A percentile compares a stretch with the other conserved stretches of the same genome.
phyloP scores from a whole-genome alignment of 305 asterid species.

The Galium porrigens region DNA sequence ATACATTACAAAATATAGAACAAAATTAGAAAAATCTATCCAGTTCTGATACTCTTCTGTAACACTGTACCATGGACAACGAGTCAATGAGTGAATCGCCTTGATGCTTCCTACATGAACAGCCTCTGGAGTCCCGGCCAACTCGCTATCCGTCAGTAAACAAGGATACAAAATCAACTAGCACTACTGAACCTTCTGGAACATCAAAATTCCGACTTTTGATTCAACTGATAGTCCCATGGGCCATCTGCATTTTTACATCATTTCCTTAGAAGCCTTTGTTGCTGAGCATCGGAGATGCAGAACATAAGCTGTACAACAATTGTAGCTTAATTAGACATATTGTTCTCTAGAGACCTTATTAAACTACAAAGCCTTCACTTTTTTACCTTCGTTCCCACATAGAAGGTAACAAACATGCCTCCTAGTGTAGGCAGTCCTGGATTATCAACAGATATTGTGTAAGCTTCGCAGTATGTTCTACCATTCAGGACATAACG shows the following conservation, averaged over 20 bases:
- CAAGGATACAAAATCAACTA: background rate
- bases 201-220: background rate
- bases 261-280: conserved; percentile 32
- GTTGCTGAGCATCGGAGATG: conserved; percentile 61
- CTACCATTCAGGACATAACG: conserved; percentile 2
- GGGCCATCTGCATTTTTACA: background rate
- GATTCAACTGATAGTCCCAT: background rate
- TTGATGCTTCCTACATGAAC: background rate
- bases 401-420: conserved; percentile 57
- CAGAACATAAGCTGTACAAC: conserved; percentile 76
- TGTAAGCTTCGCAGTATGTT: conserved; percentile 13
- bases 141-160: background rate
- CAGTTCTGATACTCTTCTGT: background rate
- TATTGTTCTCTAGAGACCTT: conserved; percentile 11
- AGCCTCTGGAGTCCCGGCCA: background rate
- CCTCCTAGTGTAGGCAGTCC: conserved; percentile 60
- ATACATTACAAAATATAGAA: background rate
- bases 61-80: background rate
- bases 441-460: conserved; percentile 24
- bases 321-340: conserved; percentile 16
- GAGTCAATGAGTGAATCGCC: background rate
- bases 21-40: background rate
- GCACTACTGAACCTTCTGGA: background rate
- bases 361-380: conserved; percentile 6
- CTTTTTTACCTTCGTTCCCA: conserved; percentile 71